Evolutionary conservation across 805 yeast genomes (phyloP), one percentile per base, ranked within the genome.

Genomic region (Barnettozyma californica): DNA sequence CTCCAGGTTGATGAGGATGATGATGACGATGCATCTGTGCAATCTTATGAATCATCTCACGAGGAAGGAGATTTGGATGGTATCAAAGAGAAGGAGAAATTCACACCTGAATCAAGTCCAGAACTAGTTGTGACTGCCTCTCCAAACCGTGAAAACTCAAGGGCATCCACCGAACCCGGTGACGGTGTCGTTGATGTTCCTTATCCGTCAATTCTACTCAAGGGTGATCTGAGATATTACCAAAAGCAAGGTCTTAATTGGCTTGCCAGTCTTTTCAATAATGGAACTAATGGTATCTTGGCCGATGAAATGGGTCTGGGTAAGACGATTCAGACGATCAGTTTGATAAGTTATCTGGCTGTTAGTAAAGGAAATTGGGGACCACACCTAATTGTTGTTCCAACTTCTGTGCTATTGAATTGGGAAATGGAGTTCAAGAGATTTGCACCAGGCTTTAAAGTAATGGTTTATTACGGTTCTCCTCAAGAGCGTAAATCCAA

Each of bases 401-500:
- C 99, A 4, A 94, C 99, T 0, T 88, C 97, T 14, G 99, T 94
- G 8, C 83, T 94, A 83, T 78, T 94, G 46, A 94, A 94, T 62
- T 94, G 99, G 99, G 99, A 94, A 65, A 92, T 95, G 97, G 99
- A 94, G 62, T 91, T 94, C 69, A 94, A 95, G 61, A 80, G 96
- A 59, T 94, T 94, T 73, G 97, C 97, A 1, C 99, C 99, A 0
- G 99, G 99, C 0, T 86, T 94, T 65, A 92, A 95, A 65, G 94
- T 94, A 3, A 63, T 94, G 64, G 94, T 98, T 0, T 94, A 94
- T 65, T 94, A 92, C 60, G 99, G 99, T 0, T 83, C 95, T 14
- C 99, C 98, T 0, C 96, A 88, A 59, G 98, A 94, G 64, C 83
- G 99, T 62, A 91, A 91, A 43, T 94, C 88, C 55, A 94, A 94